A percentile compares a stretch with the other conserved stretches of the same genome.
Evolutionary conservation across 192 early-diverging fungal genomes (phyloP).

Genomic region (Gigaspora rosea): DNA sequence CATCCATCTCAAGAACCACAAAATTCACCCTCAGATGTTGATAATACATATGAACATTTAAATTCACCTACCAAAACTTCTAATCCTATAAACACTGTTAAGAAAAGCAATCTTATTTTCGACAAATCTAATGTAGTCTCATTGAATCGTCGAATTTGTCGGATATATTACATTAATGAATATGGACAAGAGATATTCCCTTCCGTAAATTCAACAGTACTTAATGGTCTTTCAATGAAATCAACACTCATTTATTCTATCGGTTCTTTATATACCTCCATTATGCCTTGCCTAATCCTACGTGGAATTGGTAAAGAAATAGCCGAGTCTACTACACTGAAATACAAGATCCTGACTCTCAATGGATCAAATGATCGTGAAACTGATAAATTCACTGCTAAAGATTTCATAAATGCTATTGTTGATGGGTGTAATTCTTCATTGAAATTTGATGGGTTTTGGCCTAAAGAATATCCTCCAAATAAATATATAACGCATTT

Average conservation of each 20-base stretch:
- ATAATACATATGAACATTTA: no score
- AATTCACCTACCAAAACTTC: no score
- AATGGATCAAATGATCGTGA: background rate
- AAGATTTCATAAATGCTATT: constrained; percentile 72
- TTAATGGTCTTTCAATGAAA: constrained; percentile 50
- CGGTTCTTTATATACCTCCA: constrained; percentile 74
- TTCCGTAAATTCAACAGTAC: constrained; percentile 61
- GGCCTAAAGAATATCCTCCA: constrained; percentile 39
- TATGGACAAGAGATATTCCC: constrained; percentile 70
- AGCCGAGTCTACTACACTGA: constrained; percentile 35
- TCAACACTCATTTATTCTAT: constrained; percentile 67
- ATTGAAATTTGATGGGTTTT: constrained; percentile 38
- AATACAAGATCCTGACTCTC: background rate
- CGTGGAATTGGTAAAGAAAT: constrained; percentile 66
- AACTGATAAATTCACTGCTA: constrained; percentile 57
- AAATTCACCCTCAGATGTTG: no score
- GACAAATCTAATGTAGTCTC: constrained; percentile 33
- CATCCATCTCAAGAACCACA: constrained; percentile 60
- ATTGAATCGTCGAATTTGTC: constrained; percentile 50
- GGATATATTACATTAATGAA: constrained; percentile 73
- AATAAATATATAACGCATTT: constrained; percentile 52
- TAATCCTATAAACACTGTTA: background rate
- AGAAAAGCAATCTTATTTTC: background rate
- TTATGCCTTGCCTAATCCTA: constrained; percentile 71
- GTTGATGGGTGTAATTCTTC: constrained; percentile 64